A percentile compares a stretch with the other conserved stretches of the same genome.
Conservation (phyloP, 2,329 filamentous ascomycete species). For the Biscogniauxia mediterranea region DNA sequence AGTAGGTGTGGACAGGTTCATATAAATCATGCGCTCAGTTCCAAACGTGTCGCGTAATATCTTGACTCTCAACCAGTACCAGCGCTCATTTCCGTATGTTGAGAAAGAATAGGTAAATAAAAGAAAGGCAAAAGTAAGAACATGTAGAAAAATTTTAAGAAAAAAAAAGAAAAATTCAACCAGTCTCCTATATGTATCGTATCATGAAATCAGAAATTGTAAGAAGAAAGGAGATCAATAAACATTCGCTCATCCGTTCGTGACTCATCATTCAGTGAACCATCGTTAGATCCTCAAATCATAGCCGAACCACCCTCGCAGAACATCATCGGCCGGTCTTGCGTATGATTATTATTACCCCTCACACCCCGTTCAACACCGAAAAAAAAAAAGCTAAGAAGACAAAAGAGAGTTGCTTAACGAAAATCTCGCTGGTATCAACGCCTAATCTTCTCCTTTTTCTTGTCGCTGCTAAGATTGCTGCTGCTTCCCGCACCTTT, state of each 20-base stretch:
- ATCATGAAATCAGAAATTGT: not conserved
- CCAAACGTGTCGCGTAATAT: too few species aligned
- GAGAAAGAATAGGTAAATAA: too few species aligned
- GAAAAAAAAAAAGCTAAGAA: not conserved
- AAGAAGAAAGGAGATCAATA: not conserved
- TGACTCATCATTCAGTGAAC: not conserved
- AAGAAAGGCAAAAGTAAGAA: too few species aligned
- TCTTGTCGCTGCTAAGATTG: not conserved
- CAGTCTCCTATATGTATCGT: not conserved
- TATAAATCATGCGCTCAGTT: too few species aligned
- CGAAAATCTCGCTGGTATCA: not conserved
- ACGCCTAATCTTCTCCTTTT: not conserved
- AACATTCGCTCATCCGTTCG: not conserved
- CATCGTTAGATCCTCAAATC: not conserved
- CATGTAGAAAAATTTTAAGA: too few species aligned
- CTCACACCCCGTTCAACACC: not conserved
- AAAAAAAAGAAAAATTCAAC: not conserved
- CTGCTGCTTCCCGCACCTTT: constrained; percentile 4
- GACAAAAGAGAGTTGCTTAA: not conserved
- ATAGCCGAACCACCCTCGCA: not conserved
- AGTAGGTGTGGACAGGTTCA: too few species aligned
- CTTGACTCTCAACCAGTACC: too few species aligned
- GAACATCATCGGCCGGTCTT: not conserved
- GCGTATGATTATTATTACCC: not conserved
- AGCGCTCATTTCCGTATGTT: too few species aligned